These are phyloP conservation scores for Cunninghamia lanceolata DNA, from an alignment of 75 land plant species.

Conservation along the genomic window DNA sequence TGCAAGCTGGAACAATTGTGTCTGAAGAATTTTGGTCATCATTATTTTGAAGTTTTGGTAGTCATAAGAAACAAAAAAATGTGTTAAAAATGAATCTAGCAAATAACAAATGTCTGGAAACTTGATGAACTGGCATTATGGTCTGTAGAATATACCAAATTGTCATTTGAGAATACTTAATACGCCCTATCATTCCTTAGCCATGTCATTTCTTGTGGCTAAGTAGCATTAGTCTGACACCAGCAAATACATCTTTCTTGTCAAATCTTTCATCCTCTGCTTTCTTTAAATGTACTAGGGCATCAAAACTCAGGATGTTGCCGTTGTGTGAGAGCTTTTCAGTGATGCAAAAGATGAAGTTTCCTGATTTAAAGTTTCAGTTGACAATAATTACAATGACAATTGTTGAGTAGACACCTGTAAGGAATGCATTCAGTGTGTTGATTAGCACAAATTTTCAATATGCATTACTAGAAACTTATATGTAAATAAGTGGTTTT, in stretches of 20 bases:
- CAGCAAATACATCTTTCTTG: background rate
- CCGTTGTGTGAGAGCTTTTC: background rate
- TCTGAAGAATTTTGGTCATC: background rate
- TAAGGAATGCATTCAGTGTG: background rate
- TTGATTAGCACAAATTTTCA: background rate
- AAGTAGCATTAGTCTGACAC: background rate
- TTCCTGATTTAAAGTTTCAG: background rate
- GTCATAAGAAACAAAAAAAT: background rate
- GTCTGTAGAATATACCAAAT: background rate
- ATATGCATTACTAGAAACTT: background rate
- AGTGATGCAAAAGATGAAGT: too few relatives aligned
- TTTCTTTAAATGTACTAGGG: background rate
- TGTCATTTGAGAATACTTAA: background rate
- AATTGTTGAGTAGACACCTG: background rate
- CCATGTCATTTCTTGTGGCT: background rate
- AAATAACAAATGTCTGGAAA: conserved; percentile 1
- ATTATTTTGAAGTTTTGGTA: background rate
- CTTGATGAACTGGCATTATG: background rate
- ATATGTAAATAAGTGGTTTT: background rate
- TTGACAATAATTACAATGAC: background rate
- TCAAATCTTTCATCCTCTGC: background rate
- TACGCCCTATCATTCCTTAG: background rate
- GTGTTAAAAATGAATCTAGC: background rate
- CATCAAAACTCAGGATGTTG: background rate
- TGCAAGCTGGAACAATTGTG: background rate